phyloP scores from a whole-genome alignment of 441 rosid genomes.

The Pelargonium australe region DNA sequence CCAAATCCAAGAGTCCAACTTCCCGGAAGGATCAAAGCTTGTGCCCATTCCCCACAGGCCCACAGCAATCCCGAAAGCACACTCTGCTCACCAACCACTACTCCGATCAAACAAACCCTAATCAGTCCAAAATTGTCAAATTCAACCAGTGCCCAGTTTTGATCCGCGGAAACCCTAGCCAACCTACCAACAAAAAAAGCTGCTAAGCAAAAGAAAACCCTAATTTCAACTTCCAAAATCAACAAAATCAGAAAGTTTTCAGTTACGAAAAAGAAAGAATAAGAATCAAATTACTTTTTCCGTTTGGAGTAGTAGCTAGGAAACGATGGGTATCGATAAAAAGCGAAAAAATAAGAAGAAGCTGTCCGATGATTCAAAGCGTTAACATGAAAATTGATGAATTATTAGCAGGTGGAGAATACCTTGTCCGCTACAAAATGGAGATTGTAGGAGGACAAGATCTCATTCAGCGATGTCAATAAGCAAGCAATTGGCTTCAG shows the following conservation, averaged over 20 bases:
- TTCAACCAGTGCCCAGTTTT: constrained; percentile 23
- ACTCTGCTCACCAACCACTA: constrained; percentile 2
- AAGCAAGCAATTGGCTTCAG: constrained; percentile 5
- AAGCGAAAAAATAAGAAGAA: constrained; percentile 11
- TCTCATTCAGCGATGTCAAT: constrained; percentile 19
- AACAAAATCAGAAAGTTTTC: background rate
- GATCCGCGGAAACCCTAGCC: constrained; percentile 37
- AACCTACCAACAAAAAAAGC: constrained; percentile 21
- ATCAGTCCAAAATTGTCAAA: constrained; percentile 24
- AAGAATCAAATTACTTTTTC: constrained; percentile 12
- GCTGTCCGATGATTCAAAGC: constrained; percentile 24
- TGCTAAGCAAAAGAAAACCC: constrained; percentile 23
- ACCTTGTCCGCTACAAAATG: constrained; percentile 48
- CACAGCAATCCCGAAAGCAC: background rate
- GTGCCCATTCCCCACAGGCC: constrained; percentile 20
- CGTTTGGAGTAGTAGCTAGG: constrained; percentile 3
- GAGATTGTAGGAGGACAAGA: constrained; percentile 40
- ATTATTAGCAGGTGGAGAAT: constrained; percentile 18
- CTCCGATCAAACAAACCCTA: constrained; percentile 28
- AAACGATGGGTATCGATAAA: constrained; percentile 30
- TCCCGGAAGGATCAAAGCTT: constrained; percentile 19
- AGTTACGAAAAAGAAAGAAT: background rate
- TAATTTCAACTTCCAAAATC: background rate
- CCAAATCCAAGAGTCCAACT: constrained; percentile 23
- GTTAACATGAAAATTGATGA: constrained; percentile 6